These are phyloP conservation scores for Fusarium miscanthi DNA, from an alignment of 2,329 filamentous ascomycete species.

Conservation along the genomic window DNA sequence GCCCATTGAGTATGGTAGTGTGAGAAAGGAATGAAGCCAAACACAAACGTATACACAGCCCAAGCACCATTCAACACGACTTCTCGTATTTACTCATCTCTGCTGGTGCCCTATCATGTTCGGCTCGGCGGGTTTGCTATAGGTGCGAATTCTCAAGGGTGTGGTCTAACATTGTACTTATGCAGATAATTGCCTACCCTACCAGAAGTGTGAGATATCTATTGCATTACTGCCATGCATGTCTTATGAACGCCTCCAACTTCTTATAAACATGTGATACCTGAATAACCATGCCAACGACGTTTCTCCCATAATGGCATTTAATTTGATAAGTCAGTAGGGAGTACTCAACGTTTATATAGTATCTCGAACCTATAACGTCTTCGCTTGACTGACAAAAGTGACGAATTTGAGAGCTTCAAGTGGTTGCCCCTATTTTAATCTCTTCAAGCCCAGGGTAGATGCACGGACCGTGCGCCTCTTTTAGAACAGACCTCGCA, in stretches of 20 bases:
- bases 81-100: conserved; percentile 6
- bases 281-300: not conserved
- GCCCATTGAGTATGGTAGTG: not conserved
- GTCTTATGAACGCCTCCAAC: conserved; percentile 5
- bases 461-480: conserved; percentile 11
- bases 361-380: conserved; percentile 9
- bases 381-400: conserved; percentile 3
- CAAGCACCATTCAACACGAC: conserved; percentile 6
- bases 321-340: not conserved
- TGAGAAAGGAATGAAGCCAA: conserved; percentile 18
- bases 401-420: conserved; percentile 18
- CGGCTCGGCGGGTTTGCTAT: not conserved
- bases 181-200: not conserved
- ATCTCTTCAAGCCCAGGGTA: conserved; percentile 25
- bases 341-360: not conserved
- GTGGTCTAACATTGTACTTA: conserved; percentile 1
- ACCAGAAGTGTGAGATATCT: conserved; percentile 6
- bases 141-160: not conserved
- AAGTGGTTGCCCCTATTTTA: conserved; percentile 37
- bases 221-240: conserved; percentile 21
- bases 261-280: not conserved
- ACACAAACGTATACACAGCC: conserved; percentile 9
- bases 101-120: not conserved
- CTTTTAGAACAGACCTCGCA: conserved; percentile 16
- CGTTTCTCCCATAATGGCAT: not conserved